Percentiles rank a stretch among this genome's conserved stretches.
Conservation (phyloP, 148 eudicot genomes). For the Chenopodium formosanum region DNA sequence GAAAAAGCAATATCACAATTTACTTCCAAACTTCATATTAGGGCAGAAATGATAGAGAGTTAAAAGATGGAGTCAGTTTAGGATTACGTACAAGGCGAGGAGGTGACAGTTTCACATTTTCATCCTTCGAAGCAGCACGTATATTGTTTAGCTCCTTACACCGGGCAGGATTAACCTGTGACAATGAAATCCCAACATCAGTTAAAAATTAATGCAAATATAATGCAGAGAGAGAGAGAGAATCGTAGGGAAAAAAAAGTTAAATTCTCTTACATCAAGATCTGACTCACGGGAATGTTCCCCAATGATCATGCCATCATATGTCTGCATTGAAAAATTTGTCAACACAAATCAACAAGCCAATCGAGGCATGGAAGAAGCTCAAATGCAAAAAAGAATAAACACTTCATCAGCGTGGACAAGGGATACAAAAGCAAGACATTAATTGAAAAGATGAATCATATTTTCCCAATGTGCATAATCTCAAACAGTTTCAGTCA, state of each 20-base stretch:
- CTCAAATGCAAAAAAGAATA: background rate
- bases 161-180: constrained; percentile 85
- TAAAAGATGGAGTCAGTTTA: background rate
- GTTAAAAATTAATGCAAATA: background rate
- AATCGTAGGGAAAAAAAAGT: background rate
- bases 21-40: background rate
- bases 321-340: constrained; percentile 47
- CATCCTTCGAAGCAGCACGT: constrained; percentile 80
- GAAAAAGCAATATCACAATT: background rate
- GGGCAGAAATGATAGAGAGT: constrained; percentile 3
- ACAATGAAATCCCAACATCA: constrained; percentile 14
- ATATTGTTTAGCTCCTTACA: constrained; percentile 77
- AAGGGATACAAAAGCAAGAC: background rate
- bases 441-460: background rate
- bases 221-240: too few species aligned
- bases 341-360: constrained; percentile 18
- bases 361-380: background rate
- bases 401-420: background rate
- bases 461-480: background rate
- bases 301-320: constrained; percentile 98
- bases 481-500: background rate
- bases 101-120: constrained; percentile 85
- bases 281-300: constrained; percentile 95
- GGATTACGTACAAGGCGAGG: constrained; percentile 76
- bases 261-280: constrained; percentile 76